Conservation (phyloP, 768 basidiomycete genomes). For the Goffeauzyma gilvescens region DNA sequence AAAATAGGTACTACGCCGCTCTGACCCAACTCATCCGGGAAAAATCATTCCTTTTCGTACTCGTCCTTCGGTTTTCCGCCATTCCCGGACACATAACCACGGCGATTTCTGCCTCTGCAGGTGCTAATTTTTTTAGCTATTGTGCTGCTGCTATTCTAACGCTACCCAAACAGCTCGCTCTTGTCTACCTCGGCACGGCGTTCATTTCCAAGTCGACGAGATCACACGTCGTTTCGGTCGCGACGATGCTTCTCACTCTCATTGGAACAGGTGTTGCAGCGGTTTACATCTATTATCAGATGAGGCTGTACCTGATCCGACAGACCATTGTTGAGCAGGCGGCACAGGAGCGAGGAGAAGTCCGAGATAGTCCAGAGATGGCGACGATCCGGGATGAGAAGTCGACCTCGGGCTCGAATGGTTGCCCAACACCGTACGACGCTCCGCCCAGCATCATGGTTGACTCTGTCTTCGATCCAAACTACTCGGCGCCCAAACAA, state of each 20-base stretch:
- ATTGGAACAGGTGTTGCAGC: slow-evolving; percentile 26
- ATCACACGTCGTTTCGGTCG: slow-evolving; percentile 22
- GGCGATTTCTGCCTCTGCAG: slow-evolving; percentile 26
- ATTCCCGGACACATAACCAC: slow-evolving; percentile 29
- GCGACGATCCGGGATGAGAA: background rate
- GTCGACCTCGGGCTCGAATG: background rate
- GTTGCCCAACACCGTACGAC: background rate
- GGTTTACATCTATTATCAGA: slow-evolving; percentile 29
- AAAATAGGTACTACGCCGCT: slow-evolving; percentile 27
- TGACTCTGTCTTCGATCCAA: background rate
- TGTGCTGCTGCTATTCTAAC: slow-evolving; percentile 24
- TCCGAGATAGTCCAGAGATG: background rate
- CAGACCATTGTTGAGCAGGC: background rate
- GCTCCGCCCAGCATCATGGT: background rate
- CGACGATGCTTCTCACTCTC: slow-evolving; percentile 18
- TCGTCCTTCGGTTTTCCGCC: slow-evolving; percentile 27
- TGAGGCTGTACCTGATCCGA: slow-evolving; percentile 23
- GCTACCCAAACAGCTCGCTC: slow-evolving; percentile 22
- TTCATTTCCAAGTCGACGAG: slow-evolving; percentile 20
- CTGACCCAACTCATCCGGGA: slow-evolving; percentile 26
- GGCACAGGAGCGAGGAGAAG: too few relatives aligned
- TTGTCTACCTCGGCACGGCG: slow-evolving; percentile 23
- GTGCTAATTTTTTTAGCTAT: slow-evolving; percentile 25
- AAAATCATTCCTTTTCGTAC: slow-evolving; percentile 29
- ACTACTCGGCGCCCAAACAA: background rate